phyloP scores from a whole-genome alignment of 73 alveolate species.

The Uronychia setigera region DNA sequence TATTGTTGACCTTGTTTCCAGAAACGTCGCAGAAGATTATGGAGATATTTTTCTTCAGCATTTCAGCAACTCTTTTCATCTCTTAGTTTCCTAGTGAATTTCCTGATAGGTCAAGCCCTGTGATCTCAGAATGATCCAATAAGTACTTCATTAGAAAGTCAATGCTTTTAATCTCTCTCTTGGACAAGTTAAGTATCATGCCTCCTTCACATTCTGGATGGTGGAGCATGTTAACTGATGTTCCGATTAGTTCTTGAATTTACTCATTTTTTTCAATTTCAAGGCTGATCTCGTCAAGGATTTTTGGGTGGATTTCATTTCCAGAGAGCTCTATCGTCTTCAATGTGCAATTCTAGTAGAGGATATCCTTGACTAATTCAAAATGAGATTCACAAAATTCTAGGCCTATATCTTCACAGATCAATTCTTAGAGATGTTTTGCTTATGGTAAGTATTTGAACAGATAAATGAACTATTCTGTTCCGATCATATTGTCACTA shows the following conservation, averaged over 20 bases:
- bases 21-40: background rate
- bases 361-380: background rate
- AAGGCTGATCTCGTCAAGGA: background rate
- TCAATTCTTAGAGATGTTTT: no score
- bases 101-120: background rate
- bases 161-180: slow-evolving; percentile 4
- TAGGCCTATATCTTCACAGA: background rate
- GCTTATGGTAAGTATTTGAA: background rate
- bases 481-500: background rate
- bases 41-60: background rate
- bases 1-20: slow-evolving; percentile 1
- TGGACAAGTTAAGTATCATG: slow-evolving; percentile 1
- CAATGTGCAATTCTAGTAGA: slow-evolving; percentile 8
- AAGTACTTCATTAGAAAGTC: slow-evolving; percentile 21
- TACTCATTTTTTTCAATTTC: background rate
- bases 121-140: slow-evolving; percentile 11
- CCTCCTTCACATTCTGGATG: background rate
- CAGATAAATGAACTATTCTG: background rate
- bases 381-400: background rate
- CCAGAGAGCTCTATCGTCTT: background rate
- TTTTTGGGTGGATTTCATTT: background rate
- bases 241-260: background rate
- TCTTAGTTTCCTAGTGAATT: background rate
- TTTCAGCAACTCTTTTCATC: background rate
- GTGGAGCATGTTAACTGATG: background rate